A percentile compares a stretch with the other conserved stretches of the same genome.
phyloP scores from a whole-genome alignment of 139 green algal species.

The Yamagishiella unicocca region DNA sequence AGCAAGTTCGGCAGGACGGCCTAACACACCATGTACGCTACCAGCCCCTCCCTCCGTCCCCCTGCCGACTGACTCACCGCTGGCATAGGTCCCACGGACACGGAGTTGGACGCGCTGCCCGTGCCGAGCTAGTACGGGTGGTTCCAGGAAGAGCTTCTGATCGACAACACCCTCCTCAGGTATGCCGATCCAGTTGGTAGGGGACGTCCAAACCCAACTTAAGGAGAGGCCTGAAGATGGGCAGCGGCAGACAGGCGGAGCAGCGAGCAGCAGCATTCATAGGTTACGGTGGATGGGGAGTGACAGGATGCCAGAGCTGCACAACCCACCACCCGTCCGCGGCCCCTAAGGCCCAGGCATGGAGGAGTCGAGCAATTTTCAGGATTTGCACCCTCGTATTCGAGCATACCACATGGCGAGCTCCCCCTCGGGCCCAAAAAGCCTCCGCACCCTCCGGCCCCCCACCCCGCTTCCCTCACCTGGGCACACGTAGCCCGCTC shows the following conservation, averaged over 20 bases:
- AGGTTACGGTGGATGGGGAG: neutral
- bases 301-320: neutral
- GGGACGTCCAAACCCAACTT: conserved; percentile 8
- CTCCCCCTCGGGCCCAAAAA: neutral
- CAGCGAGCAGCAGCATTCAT: no score
- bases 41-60: no score
- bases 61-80: no score
- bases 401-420: neutral
- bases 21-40: neutral
- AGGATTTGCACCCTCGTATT: neutral
- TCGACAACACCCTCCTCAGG: neutral
- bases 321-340: neutral
- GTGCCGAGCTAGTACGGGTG: neutral
- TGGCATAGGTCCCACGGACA: neutral
- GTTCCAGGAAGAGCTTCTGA: conserved; percentile 16
- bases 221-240: neutral
- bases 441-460: no score
- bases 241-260: neutral
- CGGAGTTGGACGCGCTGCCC: neutral
- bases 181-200: neutral
- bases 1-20: neutral
- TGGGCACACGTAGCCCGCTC: neutral
- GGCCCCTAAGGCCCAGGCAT: neutral
- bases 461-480: neutral
- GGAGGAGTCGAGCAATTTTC: neutral